phyloP scores from a whole-genome alignment of 768 basidiomycete genomes.

The Tylopilus subfusipes region DNA sequence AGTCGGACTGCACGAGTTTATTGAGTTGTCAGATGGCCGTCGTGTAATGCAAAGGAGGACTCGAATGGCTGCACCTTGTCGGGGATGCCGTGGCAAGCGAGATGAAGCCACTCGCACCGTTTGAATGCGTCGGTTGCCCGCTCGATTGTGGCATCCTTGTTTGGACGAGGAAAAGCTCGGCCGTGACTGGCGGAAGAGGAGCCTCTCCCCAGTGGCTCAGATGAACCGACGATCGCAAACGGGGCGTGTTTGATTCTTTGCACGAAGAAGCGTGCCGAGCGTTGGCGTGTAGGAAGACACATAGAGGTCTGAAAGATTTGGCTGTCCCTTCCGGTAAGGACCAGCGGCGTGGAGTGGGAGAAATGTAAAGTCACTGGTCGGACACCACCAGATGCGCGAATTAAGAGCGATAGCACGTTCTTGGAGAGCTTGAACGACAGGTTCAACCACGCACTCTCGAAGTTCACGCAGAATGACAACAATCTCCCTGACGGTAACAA shows the following conservation, averaged over 20 bases:
- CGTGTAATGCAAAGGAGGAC: slow-evolving; percentile 8
- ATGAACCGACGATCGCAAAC: slow-evolving; percentile 1
- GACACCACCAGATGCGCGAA: slow-evolving; percentile 1
- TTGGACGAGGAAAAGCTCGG: slow-evolving; percentile 10
- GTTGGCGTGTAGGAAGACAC: slow-evolving; percentile 28
- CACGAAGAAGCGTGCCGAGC: slow-evolving; percentile 14
- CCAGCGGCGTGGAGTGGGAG: neutral
- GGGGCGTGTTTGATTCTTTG: neutral
- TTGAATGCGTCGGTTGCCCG: slow-evolving; percentile 1
- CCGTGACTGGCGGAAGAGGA: neutral
- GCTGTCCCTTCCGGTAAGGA: neutral
- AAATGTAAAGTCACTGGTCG: neutral
- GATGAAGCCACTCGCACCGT: slow-evolving; percentile 21
- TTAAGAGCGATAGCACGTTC: neutral
- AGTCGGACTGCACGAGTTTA: neutral
- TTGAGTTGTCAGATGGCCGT: slow-evolving; percentile 8
- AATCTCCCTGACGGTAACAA: neutral
- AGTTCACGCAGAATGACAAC: neutral
- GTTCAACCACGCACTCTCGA: neutral
- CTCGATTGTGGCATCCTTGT: neutral
- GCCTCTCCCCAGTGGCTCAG: slow-evolving; percentile 1
- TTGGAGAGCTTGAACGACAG: neutral
- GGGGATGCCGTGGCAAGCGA: slow-evolving; percentile 24
- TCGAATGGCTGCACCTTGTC: slow-evolving; percentile 8
- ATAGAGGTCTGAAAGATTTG: neutral